These are phyloP conservation scores for Parietaria judaica DNA, from an alignment of 306 rosid genomes.

Conservation along the genomic window DNA sequence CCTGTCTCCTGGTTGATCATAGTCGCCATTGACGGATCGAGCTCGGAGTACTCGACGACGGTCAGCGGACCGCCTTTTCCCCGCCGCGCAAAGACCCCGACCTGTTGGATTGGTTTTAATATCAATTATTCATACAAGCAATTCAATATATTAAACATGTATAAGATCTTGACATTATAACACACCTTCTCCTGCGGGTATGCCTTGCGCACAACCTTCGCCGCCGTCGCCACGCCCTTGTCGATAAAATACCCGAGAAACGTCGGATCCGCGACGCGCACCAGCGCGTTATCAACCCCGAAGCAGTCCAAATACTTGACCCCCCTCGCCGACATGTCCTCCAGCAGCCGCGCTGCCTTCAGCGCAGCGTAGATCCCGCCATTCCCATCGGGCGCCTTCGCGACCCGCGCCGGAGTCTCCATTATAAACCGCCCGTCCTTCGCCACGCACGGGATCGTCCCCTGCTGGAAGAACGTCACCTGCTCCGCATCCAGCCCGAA, in stretches of 20 bases:
- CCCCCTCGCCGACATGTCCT: constrained; percentile 88
- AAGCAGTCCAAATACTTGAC: constrained; percentile 90
- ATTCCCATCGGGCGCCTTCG: constrained; percentile 96
- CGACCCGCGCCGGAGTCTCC: constrained; percentile 83
- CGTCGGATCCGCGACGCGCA: constrained; percentile 92
- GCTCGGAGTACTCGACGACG: constrained; percentile 89
- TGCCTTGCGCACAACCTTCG: constrained; percentile 98
- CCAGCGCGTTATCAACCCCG: constrained; percentile 96
- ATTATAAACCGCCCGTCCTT: constrained; percentile 89
- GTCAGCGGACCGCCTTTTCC: constrained; percentile 98
- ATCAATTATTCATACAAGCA: too few species aligned
- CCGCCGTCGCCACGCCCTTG: constrained; percentile 88
- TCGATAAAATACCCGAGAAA: constrained; percentile 94
- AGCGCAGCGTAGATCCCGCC: constrained; percentile 98
- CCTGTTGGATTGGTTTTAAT: too few species aligned
- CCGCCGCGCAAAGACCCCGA: constrained; percentile 83
- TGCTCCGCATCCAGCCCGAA: constrained; percentile 88
- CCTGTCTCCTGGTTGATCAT: constrained; percentile 88
- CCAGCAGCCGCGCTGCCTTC: constrained; percentile 63
- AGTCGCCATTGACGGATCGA: constrained; percentile 75
- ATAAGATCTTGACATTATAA: too few species aligned
- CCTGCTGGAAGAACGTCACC: constrained; percentile 97
- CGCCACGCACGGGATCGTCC: constrained; percentile 92
- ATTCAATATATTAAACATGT: too few species aligned
- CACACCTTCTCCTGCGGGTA: constrained; percentile 94